These are phyloP conservation scores for Paradendryphiella salina DNA, from an alignment of 2,329 filamentous ascomycete genomes.

Conservation along the genomic window DNA sequence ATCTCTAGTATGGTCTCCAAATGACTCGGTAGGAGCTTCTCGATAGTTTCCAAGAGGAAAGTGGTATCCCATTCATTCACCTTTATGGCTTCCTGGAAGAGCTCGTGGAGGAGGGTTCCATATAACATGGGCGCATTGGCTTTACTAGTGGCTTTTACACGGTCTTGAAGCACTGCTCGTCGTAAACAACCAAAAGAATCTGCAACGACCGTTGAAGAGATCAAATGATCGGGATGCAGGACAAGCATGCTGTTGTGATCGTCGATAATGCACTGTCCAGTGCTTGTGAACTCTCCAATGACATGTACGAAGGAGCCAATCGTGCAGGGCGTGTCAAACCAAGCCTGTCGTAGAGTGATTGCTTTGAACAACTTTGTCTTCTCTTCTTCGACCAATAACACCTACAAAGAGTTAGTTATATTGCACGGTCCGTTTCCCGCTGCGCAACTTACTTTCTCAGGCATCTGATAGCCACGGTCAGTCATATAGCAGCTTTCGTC, in stretches of 20 bases:
- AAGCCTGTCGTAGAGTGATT: conserved; percentile 80
- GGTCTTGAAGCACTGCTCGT: conserved; percentile 89
- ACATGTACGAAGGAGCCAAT: conserved; percentile 81
- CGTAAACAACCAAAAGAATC: conserved; percentile 93
- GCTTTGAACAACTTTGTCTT: conserved; percentile 66
- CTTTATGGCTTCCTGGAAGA: conserved; percentile 88
- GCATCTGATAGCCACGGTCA: conserved; percentile 60
- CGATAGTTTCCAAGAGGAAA: conserved; percentile 69
- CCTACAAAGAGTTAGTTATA: conserved; percentile 54
- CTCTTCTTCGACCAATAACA: conserved; percentile 81
- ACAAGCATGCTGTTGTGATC: conserved; percentile 84
- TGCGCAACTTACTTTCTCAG: conserved; percentile 67
- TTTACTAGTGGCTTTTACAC: conserved; percentile 86
- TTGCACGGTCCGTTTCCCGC: background rate
- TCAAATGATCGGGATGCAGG: conserved; percentile 89
- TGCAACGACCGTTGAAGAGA: conserved; percentile 93
- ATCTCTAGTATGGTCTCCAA: conserved; percentile 90
- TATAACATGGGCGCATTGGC: conserved; percentile 82
- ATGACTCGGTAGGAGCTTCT: conserved; percentile 71
- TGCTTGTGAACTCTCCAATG: conserved; percentile 72
- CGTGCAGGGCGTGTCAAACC: conserved; percentile 78
- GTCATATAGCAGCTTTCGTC: conserved; percentile 70
- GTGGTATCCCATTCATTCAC: conserved; percentile 76
- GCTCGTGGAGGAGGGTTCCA: conserved; percentile 89
- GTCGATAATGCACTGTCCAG: conserved; percentile 78